A percentile compares a stretch with the other conserved stretches of the same genome.
Conservation (phyloP, 768 basidiomycete genomes). For the Lactarius indigo region DNA sequence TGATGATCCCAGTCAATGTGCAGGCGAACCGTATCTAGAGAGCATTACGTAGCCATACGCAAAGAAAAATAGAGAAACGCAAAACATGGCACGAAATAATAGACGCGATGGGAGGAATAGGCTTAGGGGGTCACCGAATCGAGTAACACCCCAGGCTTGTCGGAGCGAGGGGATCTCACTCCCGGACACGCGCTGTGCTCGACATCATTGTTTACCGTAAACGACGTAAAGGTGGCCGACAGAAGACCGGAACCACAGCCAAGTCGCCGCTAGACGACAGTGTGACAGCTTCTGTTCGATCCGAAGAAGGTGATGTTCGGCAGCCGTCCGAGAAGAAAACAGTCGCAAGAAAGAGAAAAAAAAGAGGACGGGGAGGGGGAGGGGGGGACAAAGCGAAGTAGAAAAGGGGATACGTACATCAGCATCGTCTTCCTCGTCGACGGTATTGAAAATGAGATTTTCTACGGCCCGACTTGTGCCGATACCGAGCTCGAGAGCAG, state of each 20-base stretch:
- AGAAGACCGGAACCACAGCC: not conserved
- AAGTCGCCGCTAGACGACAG: not conserved
- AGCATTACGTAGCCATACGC: not conserved
- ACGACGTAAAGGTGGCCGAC: not conserved
- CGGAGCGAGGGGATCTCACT: not conserved
- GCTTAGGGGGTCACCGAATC: not conserved
- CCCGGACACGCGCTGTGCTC: not conserved
- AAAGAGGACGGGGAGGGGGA: not conserved
- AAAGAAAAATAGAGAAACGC: not conserved
- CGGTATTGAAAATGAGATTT: slow-evolving; percentile 69
- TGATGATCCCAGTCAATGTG: not conserved
- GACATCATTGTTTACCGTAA: not conserved
- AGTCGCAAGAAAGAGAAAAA: not conserved
- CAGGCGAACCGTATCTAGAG: not conserved
- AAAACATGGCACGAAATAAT: not conserved
- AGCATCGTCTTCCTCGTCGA: slow-evolving; percentile 48
- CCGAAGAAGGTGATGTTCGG: not conserved
- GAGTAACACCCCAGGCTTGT: not conserved
- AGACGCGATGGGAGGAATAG: not conserved
- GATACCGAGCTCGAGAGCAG: slow-evolving; percentile 64
- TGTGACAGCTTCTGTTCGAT: not conserved
- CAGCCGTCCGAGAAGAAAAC: not conserved
- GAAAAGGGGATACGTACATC: slow-evolving; percentile 33
- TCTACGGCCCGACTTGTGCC: slow-evolving; percentile 56
- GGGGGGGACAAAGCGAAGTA: not conserved